Conservation (phyloP, 2,329 filamentous ascomycete species). For the Huntiella bhutanensis region DNA sequence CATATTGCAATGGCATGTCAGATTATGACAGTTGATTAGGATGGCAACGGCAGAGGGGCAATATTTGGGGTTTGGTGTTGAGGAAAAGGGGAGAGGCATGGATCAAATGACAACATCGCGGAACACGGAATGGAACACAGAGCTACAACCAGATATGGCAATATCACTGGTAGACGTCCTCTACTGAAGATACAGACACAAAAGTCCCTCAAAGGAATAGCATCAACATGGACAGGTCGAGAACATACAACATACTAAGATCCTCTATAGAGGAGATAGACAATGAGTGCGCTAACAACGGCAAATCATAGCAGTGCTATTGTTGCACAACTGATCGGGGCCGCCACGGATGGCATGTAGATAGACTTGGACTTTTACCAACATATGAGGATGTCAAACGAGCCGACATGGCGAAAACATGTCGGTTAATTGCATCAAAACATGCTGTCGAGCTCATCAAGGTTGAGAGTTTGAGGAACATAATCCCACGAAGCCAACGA, state of each 20-base stretch:
- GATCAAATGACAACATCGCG: no score
- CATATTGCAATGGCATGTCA: background rate
- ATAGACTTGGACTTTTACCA: background rate
- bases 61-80: no score
- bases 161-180: background rate
- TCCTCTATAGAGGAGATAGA: background rate
- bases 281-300: background rate
- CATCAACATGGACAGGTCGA: no score
- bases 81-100: no score
- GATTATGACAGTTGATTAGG: no score
- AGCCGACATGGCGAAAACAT: background rate
- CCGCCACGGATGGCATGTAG: background rate
- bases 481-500: conserved; percentile 34
- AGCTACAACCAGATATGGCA: background rate
- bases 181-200: background rate
- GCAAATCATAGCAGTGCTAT: no score
- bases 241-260: background rate
- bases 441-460: conserved; percentile 82
- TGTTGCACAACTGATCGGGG: background rate
- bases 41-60: no score
- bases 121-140: background rate
- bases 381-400: no score
- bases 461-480: conserved; percentile 73
- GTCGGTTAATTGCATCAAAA: conserved; percentile 49
- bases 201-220: no score